Conservation (phyloP, 2,329 filamentous ascomycete genomes). For the Pseudodiploospora longispora region DNA sequence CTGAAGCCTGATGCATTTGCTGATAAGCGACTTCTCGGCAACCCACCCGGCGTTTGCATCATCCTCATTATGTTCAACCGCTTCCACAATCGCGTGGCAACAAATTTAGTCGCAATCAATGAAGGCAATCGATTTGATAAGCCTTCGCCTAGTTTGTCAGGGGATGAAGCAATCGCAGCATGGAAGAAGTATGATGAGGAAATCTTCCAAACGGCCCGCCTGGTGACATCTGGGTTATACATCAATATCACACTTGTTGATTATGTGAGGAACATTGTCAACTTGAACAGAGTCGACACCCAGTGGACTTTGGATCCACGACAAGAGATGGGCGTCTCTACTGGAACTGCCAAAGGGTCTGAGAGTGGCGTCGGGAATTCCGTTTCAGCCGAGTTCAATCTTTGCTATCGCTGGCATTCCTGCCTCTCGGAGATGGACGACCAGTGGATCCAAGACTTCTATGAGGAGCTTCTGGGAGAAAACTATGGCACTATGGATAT, state of each 20-base stretch:
- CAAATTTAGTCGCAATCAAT: slow-evolving; percentile 76
- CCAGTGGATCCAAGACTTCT: slow-evolving; percentile 68
- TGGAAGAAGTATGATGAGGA: slow-evolving; percentile 70
- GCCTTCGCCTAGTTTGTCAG: slow-evolving; percentile 41
- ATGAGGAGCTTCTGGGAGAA: slow-evolving; percentile 47
- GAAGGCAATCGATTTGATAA: slow-evolving; percentile 70
- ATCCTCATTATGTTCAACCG: slow-evolving; percentile 71
- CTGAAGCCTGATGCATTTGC: slow-evolving; percentile 67
- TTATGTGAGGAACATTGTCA: slow-evolving; percentile 71
- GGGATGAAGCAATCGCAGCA: slow-evolving; percentile 40
- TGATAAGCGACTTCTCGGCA: slow-evolving; percentile 60
- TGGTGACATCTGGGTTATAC: slow-evolving; percentile 68
- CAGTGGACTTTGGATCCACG: slow-evolving; percentile 78
- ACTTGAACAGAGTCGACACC: slow-evolving; percentile 49
- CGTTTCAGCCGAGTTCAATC: slow-evolving; percentile 82
- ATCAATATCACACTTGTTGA: slow-evolving; percentile 73
- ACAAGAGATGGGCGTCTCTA: slow-evolving; percentile 52
- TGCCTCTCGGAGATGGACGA: slow-evolving; percentile 66
- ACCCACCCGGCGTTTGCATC: slow-evolving; percentile 64
- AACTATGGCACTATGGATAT: slow-evolving; percentile 50
- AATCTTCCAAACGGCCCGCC: slow-evolving; percentile 67
- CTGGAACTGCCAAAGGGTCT: slow-evolving; percentile 46
- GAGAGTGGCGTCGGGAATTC: slow-evolving; percentile 71
- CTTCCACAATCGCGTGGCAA: slow-evolving; percentile 82
- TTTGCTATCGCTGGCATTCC: slow-evolving; percentile 83